Evolutionary conservation across 495 filamentous ascomycete genomes (phyloP), one percentile per base, ranked within the genome.

Genomic region (Penicillium pancosmium): DNA sequence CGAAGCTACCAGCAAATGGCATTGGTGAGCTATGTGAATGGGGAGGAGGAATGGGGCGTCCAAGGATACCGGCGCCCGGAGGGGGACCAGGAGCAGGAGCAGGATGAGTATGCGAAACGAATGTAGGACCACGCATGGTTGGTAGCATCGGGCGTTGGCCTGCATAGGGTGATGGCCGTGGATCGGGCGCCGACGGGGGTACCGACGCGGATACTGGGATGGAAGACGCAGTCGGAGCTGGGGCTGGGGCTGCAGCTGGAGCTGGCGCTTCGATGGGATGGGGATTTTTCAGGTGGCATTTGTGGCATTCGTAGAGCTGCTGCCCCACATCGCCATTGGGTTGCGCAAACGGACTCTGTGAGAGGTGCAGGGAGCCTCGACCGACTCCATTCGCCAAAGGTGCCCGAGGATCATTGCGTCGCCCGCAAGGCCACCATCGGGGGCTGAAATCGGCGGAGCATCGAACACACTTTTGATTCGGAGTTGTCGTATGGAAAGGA

Each of bases 211-310:
- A 19, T 10, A 19, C 46, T 25, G 46, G 15, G 11, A 36, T 15
- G 4, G 34, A 23, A 5, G 38, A 10, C 16, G 12, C 16, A 56
- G 13, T 6, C 19, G 41, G 41, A 34, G 27, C 16, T 9, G 41
- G 41, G 3, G 33, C 16, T 5, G 49, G 56, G 4, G 43, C 51
- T 12, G 51, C 19, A 16, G 12, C 51, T 9, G 36, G 35, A 50
- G 31, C 27, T 18, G 52, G 52, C n/a, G 16, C 47, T 19, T 43
- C 52, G n/a, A 50, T 46, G 3, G 62, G 59, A 16, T 62, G 59
- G 1, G 67, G 64, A 36, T 74, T 74, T 64, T 78, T 79, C 48
- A 82, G 57, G 61, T 82, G 77, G 56, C 81, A 84, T 57, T 82
- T 82, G 62, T 84, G 81, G 59, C 81, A 83, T 64, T 81, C 78